Evolutionary conservation across 768 basidiomycete genomes (phyloP), one percentile per base, ranked within the genome.

Genomic region (Glaciozyma antarctica): DNA sequence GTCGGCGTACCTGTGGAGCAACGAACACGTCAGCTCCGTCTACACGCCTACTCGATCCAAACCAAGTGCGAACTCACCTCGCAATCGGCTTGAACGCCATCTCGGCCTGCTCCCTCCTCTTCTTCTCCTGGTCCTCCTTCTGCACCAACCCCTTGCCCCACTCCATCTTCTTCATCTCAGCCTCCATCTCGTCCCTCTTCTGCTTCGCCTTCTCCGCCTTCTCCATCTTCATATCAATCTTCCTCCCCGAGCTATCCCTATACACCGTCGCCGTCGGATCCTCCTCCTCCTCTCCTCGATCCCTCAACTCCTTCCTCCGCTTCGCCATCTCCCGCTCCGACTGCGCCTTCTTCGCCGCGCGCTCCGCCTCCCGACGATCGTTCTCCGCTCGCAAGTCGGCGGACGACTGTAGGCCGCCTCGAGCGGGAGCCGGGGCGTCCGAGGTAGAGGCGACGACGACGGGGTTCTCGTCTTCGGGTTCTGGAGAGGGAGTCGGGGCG

Each of bases 131-230:
- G 65, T 92, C 88, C 28, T 88, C 86, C 65, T 85, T 79, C 78
- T 98, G 95, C 47, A 91, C 87, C 44, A 98, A 73, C 38, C 95
- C 95, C 77, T 94, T 98, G 1, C 90, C 91, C 95, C 95, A 98
- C 75, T 94, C 89, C 89, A 94, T 91, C 79, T 90, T 93, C 75
- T 83, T 79, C 58, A 87, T 87, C 74, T 94, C 90, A 74, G 83
- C 84, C 78, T 95, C 88, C 75, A 92, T 86, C 64, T 81, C 80
- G 74, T 90, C 86, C 26, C 89, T 81, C 73, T 91, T 90, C 76
- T 82, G 75, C 69, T 85, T 80, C 51, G 87, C 87, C 38, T 90
- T 89, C 73, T 93, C 92, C 19, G 89, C 93, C 63, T 82, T 83
- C 34, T 86, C 87, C 2, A 86, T 82, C 74, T 88, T 90, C 59